A percentile compares a stretch with the other conserved stretches of the same genome.
These are phyloP conservation scores for Pseudogymnoascus sp. DNA, from an alignment of 2,329 filamentous ascomycete genomes.

Conservation along the genomic window DNA sequence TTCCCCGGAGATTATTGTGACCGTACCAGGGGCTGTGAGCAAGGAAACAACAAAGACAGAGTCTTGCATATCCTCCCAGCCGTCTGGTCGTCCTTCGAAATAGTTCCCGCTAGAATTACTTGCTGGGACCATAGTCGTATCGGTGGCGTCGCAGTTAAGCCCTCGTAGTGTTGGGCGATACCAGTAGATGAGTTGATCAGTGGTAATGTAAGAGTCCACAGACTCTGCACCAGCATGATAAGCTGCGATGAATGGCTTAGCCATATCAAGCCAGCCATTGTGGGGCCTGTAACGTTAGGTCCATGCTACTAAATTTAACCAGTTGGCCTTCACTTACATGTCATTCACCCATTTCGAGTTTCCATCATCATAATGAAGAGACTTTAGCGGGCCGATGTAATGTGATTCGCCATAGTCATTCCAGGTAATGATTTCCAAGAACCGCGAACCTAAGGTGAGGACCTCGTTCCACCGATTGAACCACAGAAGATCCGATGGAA, in stretches of 20 bases:
- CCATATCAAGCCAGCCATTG: conserved; percentile 19
- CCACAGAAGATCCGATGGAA: conserved; percentile 53
- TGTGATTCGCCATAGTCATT: conserved; percentile 50
- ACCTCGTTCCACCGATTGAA: conserved; percentile 48
- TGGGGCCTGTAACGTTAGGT: neutral
- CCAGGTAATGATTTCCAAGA: conserved; percentile 40
- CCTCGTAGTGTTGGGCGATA: conserved; percentile 33
- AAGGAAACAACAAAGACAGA: conserved; percentile 25
- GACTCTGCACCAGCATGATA: conserved; percentile 19
- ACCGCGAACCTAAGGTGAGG: conserved; percentile 37
- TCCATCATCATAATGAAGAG: conserved; percentile 27
- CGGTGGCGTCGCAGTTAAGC: conserved; percentile 29
- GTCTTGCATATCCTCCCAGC: conserved; percentile 29
- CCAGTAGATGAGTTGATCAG: conserved; percentile 35
- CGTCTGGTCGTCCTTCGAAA: conserved; percentile 24
- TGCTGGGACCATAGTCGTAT: conserved; percentile 28
- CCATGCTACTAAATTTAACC: conserved; percentile 34
- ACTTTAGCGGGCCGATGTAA: conserved; percentile 43
- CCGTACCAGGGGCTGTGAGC: conserved; percentile 26
- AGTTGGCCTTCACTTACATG: conserved; percentile 17
- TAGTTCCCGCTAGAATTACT: conserved; percentile 20
- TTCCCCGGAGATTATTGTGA: conserved; percentile 28
- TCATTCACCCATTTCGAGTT: conserved; percentile 35
- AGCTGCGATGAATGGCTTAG: conserved; percentile 22
- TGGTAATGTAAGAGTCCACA: conserved; percentile 18